Conservation (phyloP, 2,329 filamentous ascomycete species). For the Colletotrichum liaoningense region DNA sequence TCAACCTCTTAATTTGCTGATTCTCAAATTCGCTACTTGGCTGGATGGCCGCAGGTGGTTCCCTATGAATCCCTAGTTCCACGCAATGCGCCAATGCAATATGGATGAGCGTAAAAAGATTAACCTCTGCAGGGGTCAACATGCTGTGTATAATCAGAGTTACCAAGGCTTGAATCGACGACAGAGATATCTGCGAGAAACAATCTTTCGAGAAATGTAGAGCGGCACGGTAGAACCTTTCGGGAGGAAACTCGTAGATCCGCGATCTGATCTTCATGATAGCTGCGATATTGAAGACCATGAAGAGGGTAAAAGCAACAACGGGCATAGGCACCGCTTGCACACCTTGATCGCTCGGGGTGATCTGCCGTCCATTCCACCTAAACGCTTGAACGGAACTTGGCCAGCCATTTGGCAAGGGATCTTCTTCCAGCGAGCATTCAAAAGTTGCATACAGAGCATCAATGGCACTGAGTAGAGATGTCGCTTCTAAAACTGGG, state of each 20-base stretch:
- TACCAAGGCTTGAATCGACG: slow-evolving; percentile 46
- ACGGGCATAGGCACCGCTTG: slow-evolving; percentile 38
- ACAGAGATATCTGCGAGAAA: slow-evolving; percentile 47
- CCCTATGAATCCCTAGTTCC: slow-evolving; percentile 50
- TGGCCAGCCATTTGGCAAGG: slow-evolving; percentile 37
- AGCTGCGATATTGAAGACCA: slow-evolving; percentile 49
- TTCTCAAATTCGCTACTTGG: slow-evolving; percentile 10
- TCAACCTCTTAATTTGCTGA: slow-evolving; percentile 39
- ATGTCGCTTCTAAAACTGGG: slow-evolving; percentile 38
- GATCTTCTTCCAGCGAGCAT: slow-evolving; percentile 27
- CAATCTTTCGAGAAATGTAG: slow-evolving; percentile 44
- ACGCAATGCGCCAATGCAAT: slow-evolving; percentile 50
- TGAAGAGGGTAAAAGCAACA: slow-evolving; percentile 47
- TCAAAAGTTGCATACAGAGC: slow-evolving; percentile 37
- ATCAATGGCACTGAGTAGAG: slow-evolving; percentile 38
- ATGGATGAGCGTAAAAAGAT: slow-evolving; percentile 50
- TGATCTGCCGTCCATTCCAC: slow-evolving; percentile 38
- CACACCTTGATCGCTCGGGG: not conserved
- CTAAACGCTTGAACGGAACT: slow-evolving; percentile 34
- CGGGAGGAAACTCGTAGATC: slow-evolving; percentile 47
- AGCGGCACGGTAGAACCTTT: slow-evolving; percentile 47
- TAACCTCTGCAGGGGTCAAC: slow-evolving; percentile 46
- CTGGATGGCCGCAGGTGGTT: slow-evolving; percentile 36
- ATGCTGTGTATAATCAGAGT: slow-evolving; percentile 46
- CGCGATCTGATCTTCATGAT: slow-evolving; percentile 47